Percentiles rank a stretch among this genome's conserved stretches.
These are phyloP conservation scores for Cymbopogon citratus DNA, from an alignment of 176 grass and related monocot genomes.

Conservation along the genomic window DNA sequence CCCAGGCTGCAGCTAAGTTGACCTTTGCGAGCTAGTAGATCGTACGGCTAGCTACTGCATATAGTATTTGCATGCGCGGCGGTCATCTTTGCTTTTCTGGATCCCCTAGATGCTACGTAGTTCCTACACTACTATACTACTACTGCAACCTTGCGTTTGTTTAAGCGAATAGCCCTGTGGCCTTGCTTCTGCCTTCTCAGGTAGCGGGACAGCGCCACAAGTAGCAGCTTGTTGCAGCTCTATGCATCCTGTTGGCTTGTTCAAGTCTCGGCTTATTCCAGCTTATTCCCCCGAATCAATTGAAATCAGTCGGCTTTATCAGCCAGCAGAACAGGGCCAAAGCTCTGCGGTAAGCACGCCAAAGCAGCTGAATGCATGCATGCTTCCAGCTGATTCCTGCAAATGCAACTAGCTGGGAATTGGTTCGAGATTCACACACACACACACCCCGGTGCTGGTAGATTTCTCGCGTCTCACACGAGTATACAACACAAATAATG, in stretches of 20 bases:
- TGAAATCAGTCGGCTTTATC: no score
- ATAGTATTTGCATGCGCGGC: not conserved
- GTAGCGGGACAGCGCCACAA: not conserved
- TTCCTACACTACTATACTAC: not conserved
- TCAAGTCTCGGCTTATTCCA: no score
- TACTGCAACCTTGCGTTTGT: not conserved
- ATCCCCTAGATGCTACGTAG: conserved; percentile 7
- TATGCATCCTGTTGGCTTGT: no score
- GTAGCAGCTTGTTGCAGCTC: not conserved
- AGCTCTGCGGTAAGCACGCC: not conserved
- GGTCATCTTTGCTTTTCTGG: not conserved
- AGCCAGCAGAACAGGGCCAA: no score
- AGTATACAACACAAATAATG: not conserved
- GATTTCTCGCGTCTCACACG: not conserved
- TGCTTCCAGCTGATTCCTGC: not conserved
- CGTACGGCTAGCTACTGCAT: not conserved
- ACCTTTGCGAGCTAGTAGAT: not conserved
- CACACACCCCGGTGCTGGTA: not conserved
- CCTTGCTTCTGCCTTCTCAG: not conserved
- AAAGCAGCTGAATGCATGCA: not conserved
- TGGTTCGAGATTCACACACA: not conserved
- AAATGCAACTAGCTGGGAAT: not conserved
- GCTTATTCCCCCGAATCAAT: no score
- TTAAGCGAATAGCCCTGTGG: not conserved
- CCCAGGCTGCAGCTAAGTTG: conserved; percentile 13